These are phyloP conservation scores for Penicillium vulpinum DNA, from an alignment of 2,329 filamentous ascomycete species.

Conservation along the genomic window DNA sequence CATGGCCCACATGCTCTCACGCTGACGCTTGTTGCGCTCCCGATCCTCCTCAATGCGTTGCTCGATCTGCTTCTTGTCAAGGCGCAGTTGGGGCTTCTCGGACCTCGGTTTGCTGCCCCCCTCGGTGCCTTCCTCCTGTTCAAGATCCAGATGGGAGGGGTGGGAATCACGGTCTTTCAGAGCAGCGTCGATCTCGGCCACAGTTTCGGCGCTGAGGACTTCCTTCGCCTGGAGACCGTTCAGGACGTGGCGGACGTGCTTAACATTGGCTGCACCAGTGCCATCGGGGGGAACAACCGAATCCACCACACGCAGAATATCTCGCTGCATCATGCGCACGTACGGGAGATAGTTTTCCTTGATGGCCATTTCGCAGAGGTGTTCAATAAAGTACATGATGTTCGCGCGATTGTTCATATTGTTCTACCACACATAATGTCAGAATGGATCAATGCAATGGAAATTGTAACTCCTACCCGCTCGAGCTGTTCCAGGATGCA, in stretches of 20 bases:
- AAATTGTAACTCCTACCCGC: conserved; percentile 53
- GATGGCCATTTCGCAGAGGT: conserved; percentile 82
- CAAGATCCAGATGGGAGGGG: conserved; percentile 55
- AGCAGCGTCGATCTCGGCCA: conserved; percentile 77
- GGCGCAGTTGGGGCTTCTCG: conserved; percentile 42
- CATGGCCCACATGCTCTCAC: conserved; percentile 93
- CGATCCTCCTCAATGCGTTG: conserved; percentile 96
- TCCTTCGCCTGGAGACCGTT: conserved; percentile 68
- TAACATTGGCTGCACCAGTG: conserved; percentile 87
- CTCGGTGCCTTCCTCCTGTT: conserved; percentile 34
- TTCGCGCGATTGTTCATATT: conserved; percentile 97
- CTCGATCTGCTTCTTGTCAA: conserved; percentile 88
- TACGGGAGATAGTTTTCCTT: conserved; percentile 77
- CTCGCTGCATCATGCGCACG: conserved; percentile 89
- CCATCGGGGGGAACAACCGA: conserved; percentile 85
- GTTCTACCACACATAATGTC: conserved; percentile 54
- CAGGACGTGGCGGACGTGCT: conserved; percentile 82
- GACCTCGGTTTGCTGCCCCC: conserved; percentile 27
- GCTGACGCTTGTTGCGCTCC: conserved; percentile 85
- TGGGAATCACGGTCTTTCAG: conserved; percentile 75
- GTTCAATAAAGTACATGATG: conserved; percentile 98
- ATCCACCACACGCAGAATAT: conserved; percentile 88
- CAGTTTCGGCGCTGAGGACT: conserved; percentile 72
- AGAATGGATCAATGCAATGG: neutral
- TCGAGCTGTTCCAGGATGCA: conserved; percentile 97